Evolutionary conservation across 1,284 basidiomycete species (phyloP), one percentile per base, ranked within the genome.

Genomic region (Trametes hirsuta): DNA sequence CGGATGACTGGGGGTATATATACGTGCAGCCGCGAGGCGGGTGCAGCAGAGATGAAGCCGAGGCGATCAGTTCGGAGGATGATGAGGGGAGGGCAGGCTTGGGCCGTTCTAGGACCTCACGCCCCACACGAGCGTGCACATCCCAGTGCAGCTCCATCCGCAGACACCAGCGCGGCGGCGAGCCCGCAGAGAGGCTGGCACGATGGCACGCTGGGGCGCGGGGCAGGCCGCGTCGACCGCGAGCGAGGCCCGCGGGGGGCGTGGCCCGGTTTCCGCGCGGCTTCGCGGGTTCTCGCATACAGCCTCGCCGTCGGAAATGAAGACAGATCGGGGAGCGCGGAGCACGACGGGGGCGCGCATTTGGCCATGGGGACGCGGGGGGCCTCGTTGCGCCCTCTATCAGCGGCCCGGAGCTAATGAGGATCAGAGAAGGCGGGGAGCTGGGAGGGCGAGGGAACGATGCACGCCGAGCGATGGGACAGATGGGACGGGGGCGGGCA

Each of bases 211-310:
- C n/a, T 12, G 47, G 34, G 36, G 4, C 39, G 22, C 49, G 6
- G 39, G 22, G 11, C 39, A 40, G 11, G 40, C 40, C 40, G 25
- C 40, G 30, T 30, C 30, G 36, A 15, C 48, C 48, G 41, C 40
- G 41, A 41, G 30, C 40, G 34, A 18, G 40, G 41, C 25, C 25
- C 25, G 9, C 51, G 41, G 21, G 21, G 52, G 52, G 42, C 42
- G 42, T 41, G 37, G 14, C 21, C 24, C 39, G 49, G 30, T 35
- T 21, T 18, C 40, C 47, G 34, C 36, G 34, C 37, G 37, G 30
- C 49, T 52, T 52, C 56, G 36, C 56, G 44, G 45, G 56, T 58
- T 58, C 56, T 47, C 45, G 45, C 42, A 58, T 58, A 52, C 56
- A 52, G 18, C 21, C 11, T 21, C 34, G 25, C 35, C 48, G 41